Conservation (phyloP, 2,329 filamentous ascomycete genomes). For the Furcasterigmium furcatum region DNA sequence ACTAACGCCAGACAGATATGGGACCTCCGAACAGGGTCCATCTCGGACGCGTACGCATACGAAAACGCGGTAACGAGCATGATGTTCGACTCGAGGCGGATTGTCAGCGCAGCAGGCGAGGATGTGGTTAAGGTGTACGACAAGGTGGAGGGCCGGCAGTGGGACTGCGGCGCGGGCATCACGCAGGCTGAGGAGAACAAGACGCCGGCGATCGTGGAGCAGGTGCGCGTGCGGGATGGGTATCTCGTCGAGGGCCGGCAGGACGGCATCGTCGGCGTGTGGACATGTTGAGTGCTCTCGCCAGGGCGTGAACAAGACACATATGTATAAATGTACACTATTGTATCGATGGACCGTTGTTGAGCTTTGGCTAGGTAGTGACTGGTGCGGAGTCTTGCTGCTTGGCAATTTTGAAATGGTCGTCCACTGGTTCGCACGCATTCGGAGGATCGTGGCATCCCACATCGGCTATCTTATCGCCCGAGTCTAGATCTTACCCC, state of each 20-base stretch:
- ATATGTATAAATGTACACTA: too few species aligned
- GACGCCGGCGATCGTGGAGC: constrained; percentile 70
- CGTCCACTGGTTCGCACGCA: too few species aligned
- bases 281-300: constrained; percentile 60
- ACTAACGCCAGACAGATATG: constrained; percentile 69
- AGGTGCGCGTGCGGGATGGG: constrained; percentile 86
- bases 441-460: too few species aligned
- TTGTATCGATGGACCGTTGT: too few species aligned
- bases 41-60: constrained; percentile 94
- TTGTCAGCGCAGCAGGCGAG: constrained; percentile 86
- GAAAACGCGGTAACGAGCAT: constrained; percentile 89
- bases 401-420: too few species aligned
- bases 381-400: too few species aligned
- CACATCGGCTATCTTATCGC: too few species aligned
- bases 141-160: constrained; percentile 92
- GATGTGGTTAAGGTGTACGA: constrained; percentile 97
- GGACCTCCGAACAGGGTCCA: constrained; percentile 94
- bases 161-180: constrained; percentile 89
- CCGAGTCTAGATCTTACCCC: too few species aligned
- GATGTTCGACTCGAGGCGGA: constrained; percentile 92
- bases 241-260: constrained; percentile 88
- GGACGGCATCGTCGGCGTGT: constrained; percentile 86
- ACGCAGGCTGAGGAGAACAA: constrained; percentile 64
- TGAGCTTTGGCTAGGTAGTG: too few species aligned
- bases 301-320: too few species aligned